Evolutionary conservation across 139 green algal species (phyloP).

Genomic region (Chlamydomonas sphaeroides): DNA sequence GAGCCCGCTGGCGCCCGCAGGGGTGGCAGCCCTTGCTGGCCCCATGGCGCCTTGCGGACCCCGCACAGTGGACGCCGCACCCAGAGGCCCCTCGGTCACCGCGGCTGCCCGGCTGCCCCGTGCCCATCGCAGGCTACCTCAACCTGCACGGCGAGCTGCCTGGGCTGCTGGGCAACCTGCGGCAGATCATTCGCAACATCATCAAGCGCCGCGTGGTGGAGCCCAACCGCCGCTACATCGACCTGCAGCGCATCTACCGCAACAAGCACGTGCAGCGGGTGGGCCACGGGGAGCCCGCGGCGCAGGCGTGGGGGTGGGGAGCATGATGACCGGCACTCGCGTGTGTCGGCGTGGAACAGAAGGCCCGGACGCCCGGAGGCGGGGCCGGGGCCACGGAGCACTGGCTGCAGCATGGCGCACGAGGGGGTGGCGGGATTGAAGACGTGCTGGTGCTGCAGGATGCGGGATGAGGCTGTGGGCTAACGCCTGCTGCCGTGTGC

Average conservation of each 20-base stretch:
- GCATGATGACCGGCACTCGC: too few relatives aligned
- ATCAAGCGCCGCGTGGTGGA: constrained; percentile 45
- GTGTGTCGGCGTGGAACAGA: too few relatives aligned
- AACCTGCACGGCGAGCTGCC: constrained; percentile 42
- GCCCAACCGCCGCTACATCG: constrained; percentile 36
- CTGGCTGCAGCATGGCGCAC: background rate
- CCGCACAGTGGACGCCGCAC: too few relatives aligned
- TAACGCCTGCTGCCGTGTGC: too few relatives aligned
- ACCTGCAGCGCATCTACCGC: constrained; percentile 46
- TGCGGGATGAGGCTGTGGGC: too few relatives aligned
- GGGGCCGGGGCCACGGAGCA: too few relatives aligned
- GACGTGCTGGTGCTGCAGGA: too few relatives aligned
- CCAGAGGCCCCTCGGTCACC: background rate
- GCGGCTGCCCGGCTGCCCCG: background rate
- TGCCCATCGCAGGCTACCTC: constrained; percentile 34
- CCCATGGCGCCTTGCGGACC: too few relatives aligned
- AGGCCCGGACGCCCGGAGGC: too few relatives aligned
- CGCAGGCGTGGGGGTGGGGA: too few relatives aligned
- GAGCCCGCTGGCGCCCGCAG: too few relatives aligned
- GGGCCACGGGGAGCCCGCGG: background rate
- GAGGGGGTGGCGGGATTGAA: background rate
- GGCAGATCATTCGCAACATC: background rate
- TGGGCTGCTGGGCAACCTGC: constrained; percentile 36
- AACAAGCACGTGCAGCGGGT: constrained; percentile 52
- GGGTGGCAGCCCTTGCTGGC: too few relatives aligned